Evolutionary conservation across 805 yeast species (phyloP).

Genomic region (Hanseniaspora pseudoguilliermondii): DNA sequence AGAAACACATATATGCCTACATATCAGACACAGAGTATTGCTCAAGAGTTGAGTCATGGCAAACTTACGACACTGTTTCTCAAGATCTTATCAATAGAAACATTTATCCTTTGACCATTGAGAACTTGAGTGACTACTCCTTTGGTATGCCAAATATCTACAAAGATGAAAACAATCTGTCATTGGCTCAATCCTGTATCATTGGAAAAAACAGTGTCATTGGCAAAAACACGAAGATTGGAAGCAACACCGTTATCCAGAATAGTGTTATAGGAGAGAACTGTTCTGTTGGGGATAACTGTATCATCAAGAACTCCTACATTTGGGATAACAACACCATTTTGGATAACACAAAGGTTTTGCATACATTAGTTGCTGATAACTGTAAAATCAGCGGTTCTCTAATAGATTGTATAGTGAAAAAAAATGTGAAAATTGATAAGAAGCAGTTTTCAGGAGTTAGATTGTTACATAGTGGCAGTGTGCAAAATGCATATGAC

Average conservation of each 20-base stretch:
- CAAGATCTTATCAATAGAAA: constrained; percentile 85
- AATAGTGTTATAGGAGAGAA: constrained; percentile 75
- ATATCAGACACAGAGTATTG: constrained; percentile 72
- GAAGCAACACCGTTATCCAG: constrained; percentile 54
- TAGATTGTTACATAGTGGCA: constrained; percentile 2
- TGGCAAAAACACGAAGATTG: constrained; percentile 64
- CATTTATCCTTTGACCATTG: constrained; percentile 86
- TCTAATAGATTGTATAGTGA: constrained; percentile 59
- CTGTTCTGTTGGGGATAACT: constrained; percentile 73
- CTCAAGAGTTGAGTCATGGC: constrained; percentile 90
- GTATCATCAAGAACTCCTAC: constrained; percentile 57
- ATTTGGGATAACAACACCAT: constrained; percentile 76
- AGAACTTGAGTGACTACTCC: constrained; percentile 59
- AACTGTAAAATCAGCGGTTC: constrained; percentile 42
- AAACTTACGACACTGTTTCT: constrained; percentile 80
- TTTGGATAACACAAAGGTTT: constrained; percentile 48
- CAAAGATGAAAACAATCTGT: constrained; percentile 67
- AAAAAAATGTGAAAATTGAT: constrained; percentile 51
- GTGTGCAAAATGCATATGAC: constrained; percentile 3
- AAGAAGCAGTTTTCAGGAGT: constrained; percentile 34
- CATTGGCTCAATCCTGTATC: constrained; percentile 83
- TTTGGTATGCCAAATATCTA: constrained; percentile 80
- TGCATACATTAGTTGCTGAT: constrained; percentile 60
- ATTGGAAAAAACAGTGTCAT: constrained; percentile 71
- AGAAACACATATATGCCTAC: constrained; percentile 82